Base-by-base conservation (phyloP, 2,329 filamentous ascomycete genomes). In the Fusarium xyrophilum region DNA sequence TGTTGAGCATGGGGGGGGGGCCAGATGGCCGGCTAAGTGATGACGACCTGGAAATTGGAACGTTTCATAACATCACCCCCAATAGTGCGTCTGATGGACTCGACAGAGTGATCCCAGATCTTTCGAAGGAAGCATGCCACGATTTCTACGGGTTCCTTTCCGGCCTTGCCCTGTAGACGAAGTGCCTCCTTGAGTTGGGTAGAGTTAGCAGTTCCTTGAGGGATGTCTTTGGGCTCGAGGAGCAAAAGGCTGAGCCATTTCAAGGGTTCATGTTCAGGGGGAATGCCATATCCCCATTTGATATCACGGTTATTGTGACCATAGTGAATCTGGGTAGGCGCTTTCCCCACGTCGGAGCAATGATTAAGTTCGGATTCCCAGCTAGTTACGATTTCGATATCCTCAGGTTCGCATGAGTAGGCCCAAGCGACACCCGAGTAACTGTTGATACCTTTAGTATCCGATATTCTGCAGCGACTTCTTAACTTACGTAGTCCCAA, bases 1-100 rank as follows among this genome's bases (percentile, higher is more conserved):
- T 62, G 33, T 3, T 77, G 76, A 0, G 80, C 79, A 38, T 81
- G 81, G 0, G 75, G 65, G 0, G 79, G 78, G n/a, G n/a, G n/a
- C 82, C 82, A 84, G 5, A 84, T 83, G 0, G 82, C 82, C 0
- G 82, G 82, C 0, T 84, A 27, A 0, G 82, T 84, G 2, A 82
- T 66, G 2, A 83, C 73, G 0, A 84, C 70, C 2, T 79, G 72
- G 3, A 83, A 75, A 0, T 57, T 75, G 74, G 6, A 54, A 53
- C 0, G 72, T 48, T 0, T 79, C 8, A 6, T 74, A 46, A 1
- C 23, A n/a, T 4, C 63, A 4, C 0, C 75, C 43, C 12, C 76
- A 1, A 73, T 28, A 1, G 70, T 63, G n/a, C 61, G 43, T 8
- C 53, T 60, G 14, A 82, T 78, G 3, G 61, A 65, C 1, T 72